phyloP scores from a whole-genome alignment of 495 filamentous ascomycete genomes.

The Neurospora hispaniola region DNA sequence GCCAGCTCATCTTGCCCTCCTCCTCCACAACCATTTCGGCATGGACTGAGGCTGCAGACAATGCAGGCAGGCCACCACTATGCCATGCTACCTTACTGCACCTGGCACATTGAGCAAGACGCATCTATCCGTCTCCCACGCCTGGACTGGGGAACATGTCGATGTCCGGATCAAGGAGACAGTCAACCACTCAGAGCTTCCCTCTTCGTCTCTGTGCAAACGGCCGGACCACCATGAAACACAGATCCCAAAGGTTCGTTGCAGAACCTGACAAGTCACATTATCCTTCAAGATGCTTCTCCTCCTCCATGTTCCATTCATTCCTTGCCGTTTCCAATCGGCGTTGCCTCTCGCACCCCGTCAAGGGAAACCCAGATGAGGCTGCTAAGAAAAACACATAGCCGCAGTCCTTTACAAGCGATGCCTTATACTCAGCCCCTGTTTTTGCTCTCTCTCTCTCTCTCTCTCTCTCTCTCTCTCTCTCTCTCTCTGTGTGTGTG shows the following conservation, averaged over 20 bases:
- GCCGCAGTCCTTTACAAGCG: background rate
- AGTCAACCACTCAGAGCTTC: constrained; percentile 2
- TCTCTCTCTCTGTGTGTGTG: no score
- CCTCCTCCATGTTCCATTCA: background rate
- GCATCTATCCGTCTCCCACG: background rate
- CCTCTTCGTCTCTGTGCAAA: constrained; percentile 8
- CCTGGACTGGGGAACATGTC: constrained; percentile 9
- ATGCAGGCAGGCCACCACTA: background rate
- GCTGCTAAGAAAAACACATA: constrained; percentile 2
- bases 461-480: no score
- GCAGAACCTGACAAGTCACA: constrained; percentile 16
- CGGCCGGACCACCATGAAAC: constrained; percentile 17
- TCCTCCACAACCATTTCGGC: background rate
- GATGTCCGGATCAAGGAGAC: constrained; percentile 16
- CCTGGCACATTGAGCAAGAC: background rate
- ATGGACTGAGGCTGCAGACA: background rate
- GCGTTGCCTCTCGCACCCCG: background rate
- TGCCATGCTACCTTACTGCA: background rate
- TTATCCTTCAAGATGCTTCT: background rate
- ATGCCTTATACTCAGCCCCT: background rate
- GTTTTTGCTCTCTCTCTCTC: background rate
- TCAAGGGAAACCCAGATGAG: constrained; percentile 2
- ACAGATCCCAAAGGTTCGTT: constrained; percentile 7
- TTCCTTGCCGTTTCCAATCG: background rate
- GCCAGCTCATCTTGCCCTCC: constrained; percentile 1